phyloP scores from a whole-genome alignment of 2,329 filamentous ascomycete genomes.

The Gremmenia infestans region DNA sequence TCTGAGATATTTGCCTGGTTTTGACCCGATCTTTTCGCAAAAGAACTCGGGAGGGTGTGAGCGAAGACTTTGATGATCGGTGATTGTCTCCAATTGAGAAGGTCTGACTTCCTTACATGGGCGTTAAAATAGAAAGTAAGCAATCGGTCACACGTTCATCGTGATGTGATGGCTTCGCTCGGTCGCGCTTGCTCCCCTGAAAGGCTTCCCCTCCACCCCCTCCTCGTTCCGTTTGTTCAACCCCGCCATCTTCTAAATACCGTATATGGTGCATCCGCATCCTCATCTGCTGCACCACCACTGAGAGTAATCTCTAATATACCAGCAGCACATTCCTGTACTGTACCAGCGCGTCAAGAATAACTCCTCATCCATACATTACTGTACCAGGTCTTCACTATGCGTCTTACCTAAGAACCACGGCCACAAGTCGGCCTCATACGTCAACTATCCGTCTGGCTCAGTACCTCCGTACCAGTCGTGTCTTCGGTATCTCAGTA shows the following conservation, averaged over 20 bases:
- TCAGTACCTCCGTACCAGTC: neutral
- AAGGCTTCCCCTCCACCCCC: neutral
- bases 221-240: neutral
- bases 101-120: neutral
- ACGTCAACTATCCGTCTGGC: neutral
- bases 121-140: neutral
- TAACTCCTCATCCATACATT: neutral
- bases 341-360: neutral
- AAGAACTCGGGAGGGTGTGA: neutral
- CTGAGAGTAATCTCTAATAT: neutral
- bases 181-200: neutral
- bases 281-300: neutral
- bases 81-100: neutral
- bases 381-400: neutral
- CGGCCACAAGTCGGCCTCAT: neutral
- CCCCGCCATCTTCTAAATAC: neutral
- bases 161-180: neutral
- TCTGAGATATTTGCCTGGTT: neutral
- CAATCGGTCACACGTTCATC: neutral
- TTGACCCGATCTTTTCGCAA: neutral
- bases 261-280: neutral
- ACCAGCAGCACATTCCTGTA: neutral
- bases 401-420: conserved; percentile 6
- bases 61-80: neutral
- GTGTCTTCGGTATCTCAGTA: neutral